phyloP scores from a whole-genome alignment of 2,329 filamentous ascomycete species.

The Onygena corvina region DNA sequence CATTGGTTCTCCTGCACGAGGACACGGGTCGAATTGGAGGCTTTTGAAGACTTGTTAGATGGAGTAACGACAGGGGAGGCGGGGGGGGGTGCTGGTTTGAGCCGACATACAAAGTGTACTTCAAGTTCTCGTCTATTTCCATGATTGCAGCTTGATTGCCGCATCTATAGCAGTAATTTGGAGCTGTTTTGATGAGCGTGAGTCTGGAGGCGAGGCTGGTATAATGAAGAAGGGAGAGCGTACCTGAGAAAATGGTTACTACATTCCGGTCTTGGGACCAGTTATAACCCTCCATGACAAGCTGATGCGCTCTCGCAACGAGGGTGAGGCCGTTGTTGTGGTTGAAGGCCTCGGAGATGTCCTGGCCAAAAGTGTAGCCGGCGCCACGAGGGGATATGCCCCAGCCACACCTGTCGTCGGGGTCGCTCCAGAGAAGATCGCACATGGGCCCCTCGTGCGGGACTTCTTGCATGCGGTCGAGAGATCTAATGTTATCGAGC shows the following conservation, averaged over 20 bases:
- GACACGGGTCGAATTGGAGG: slow-evolving; percentile 98
- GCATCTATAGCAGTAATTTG: slow-evolving; percentile 95
- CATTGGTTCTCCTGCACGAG: slow-evolving; percentile 94
- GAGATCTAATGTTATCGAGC: slow-evolving; percentile 61
- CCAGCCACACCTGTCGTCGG: slow-evolving; percentile 59
- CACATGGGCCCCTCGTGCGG: slow-evolving; percentile 68
- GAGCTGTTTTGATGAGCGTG: too few species aligned
- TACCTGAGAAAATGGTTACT: slow-evolving; percentile 52
- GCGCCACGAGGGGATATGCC: slow-evolving; percentile 56
- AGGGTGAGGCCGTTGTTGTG: slow-evolving; percentile 61
- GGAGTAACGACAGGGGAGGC: not conserved
- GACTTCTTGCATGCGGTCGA: slow-evolving; percentile 62
- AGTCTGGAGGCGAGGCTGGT: too few species aligned
- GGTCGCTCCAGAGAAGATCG: slow-evolving; percentile 65
- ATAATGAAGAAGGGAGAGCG: not conserved
- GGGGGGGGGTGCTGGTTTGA: not conserved
- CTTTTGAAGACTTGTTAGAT: slow-evolving; percentile 37
- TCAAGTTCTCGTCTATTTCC: slow-evolving; percentile 98
- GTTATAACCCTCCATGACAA: slow-evolving; percentile 70
- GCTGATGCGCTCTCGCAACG: slow-evolving; percentile 61
- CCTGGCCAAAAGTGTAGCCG: slow-evolving; percentile 54
- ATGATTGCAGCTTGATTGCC: slow-evolving; percentile 99
- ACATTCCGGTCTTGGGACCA: slow-evolving; percentile 93
- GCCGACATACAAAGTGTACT: slow-evolving; percentile 99
- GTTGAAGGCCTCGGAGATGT: slow-evolving; percentile 64